Percentiles rank a stretch among this genome's conserved stretches.
These are phyloP conservation scores for Penicillium paradoxum DNA, from an alignment of 495 filamentous ascomycete species.

Conservation along the genomic window DNA sequence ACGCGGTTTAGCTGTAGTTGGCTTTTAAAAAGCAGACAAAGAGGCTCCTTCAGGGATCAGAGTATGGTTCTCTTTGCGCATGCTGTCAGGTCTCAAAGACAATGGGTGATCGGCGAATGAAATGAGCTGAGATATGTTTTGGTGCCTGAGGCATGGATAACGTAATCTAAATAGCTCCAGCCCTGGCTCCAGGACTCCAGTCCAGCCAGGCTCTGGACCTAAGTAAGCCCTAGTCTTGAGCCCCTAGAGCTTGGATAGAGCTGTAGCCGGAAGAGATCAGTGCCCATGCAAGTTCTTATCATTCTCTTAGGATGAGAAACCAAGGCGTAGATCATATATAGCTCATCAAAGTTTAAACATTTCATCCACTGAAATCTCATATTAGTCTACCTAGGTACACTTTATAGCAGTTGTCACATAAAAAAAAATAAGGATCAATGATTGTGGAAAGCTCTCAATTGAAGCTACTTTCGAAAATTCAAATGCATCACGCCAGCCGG, in stretches of 20 bases:
- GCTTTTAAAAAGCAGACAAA: not conserved
- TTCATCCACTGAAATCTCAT: no score
- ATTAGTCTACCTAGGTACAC: not conserved
- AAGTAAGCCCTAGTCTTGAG: no score
- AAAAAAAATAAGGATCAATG: not conserved
- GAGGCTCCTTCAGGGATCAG: constrained; percentile 3
- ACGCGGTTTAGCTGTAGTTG: not conserved
- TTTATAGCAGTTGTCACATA: not conserved
- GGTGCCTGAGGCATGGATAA: constrained; percentile 17
- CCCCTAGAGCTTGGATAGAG: no score
- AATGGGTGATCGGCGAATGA: constrained; percentile 9
- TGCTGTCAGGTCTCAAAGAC: constrained; percentile 9
- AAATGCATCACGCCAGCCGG: constrained; percentile 15
- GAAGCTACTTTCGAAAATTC: constrained; percentile 3
- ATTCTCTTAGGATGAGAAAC: no score
- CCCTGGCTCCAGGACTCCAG: no score
- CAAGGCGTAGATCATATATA: no score
- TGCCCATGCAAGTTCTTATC: no score
- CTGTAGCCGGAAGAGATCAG: no score
- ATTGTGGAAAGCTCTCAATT: constrained; percentile 2
- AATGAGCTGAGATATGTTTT: constrained; percentile 2
- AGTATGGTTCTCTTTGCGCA: constrained; percentile 2
- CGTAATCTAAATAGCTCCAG: constrained; percentile 8
- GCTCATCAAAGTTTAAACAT: no score
- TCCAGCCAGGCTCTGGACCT: no score